A percentile compares a stretch with the other conserved stretches of the same genome.
These are phyloP conservation scores for Trebouxia sp. DNA, from an alignment of 139 green algal genomes.

Conservation along the genomic window DNA sequence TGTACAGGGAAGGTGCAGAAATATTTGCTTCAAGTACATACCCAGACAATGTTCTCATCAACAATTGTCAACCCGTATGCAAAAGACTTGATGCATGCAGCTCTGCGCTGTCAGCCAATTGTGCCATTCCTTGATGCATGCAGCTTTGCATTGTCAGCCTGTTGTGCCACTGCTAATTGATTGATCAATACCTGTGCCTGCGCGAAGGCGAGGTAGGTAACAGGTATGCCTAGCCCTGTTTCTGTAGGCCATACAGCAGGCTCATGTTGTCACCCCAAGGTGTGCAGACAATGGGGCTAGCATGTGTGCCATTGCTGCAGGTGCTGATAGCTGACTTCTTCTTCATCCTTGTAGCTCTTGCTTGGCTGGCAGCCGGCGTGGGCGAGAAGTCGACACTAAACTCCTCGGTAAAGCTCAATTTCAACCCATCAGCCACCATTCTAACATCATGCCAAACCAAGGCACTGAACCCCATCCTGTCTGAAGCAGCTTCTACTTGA, in stretches of 20 bases:
- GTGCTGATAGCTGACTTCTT: constrained; percentile 92
- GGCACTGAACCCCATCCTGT: too few species aligned
- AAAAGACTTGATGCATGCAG: not conserved
- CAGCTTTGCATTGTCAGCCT: not conserved
- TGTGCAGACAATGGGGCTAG: not conserved
- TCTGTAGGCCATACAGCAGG: too few species aligned
- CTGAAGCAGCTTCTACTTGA: not conserved
- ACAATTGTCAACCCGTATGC: not conserved
- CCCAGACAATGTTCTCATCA: not conserved
- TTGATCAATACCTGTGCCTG: too few species aligned
- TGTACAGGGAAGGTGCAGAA: not conserved
- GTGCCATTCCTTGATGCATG: not conserved
- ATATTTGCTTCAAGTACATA: not conserved
- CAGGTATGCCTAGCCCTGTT: too few species aligned
- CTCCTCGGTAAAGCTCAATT: constrained; percentile 37
- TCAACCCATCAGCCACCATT: not conserved
- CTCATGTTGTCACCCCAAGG: not conserved
- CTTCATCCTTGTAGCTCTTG: constrained; percentile 73
- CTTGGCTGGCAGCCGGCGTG: constrained; percentile 69
- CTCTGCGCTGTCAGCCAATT: not conserved
- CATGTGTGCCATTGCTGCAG: constrained; percentile 51
- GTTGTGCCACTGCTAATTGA: too few species aligned
- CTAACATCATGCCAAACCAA: not conserved
- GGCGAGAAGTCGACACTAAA: constrained; percentile 42
- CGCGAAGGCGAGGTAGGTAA: too few species aligned